Base-by-base conservation (phyloP, 2,329 filamentous ascomycete genomes). In the Verticillium tricorpus region DNA sequence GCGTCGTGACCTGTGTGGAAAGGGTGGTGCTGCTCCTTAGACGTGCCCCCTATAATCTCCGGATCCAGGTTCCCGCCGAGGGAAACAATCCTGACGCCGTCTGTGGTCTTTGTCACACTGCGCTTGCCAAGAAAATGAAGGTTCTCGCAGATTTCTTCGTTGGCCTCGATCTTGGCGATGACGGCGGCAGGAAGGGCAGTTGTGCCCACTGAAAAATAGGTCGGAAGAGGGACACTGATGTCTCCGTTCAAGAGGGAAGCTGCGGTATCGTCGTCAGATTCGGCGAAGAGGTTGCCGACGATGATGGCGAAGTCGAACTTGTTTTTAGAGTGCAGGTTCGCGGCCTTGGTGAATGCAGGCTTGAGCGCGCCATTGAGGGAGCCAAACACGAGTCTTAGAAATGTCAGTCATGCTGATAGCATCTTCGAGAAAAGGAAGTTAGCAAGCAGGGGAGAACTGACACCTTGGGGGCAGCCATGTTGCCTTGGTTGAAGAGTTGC, bases 81-180 rank as follows among this genome's bases (percentile, higher is more conserved):
- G 0, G 91, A 82, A n/a, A 94, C 91, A 64, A 99, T 93, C 58
- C 90, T 88, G 56, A 98, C 81, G 1, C 93, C 94, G 67, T 97
- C 93, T 0, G 91, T 89, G 0, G 94, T 98, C 73, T 95, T 98
- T 59, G 92, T 89, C 15, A 89, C 88, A 64, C 91, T 92, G 69
- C 92, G 89, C 75, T 95, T 96, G 62, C 91, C 93, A 1, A 99
- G 85, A 70, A 90, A 96, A 75, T 92, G 91, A 12, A 99, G 84
- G 72, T 99, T 98, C n/a, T 89, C 84, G 72, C 93, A 97, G 19
- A 99, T 83, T 68, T 89, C 86, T 70, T 88, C 89, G 65, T 90
- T 86, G 37, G 84, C 83, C 70, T 92, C 84, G 59, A 98, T 83
- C 72, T 88, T 93, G 70, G 90, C 85, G 22, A 90, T 80, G 25